phyloP scores from a whole-genome alignment of 2,329 filamentous ascomycete genomes.

The Dendryphion nanum region DNA sequence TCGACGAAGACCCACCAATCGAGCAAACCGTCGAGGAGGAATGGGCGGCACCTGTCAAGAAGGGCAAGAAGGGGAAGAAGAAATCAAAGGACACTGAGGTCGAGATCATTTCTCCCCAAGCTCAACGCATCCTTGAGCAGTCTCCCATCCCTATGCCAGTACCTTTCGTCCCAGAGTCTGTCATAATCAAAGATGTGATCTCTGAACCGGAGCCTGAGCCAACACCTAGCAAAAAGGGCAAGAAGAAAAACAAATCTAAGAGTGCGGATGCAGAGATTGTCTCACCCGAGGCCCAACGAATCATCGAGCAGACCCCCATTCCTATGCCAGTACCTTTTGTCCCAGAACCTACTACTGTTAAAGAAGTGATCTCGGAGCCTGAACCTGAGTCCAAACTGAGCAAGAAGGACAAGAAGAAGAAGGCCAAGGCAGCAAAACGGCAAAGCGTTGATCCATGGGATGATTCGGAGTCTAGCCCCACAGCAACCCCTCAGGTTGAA shows the following conservation, averaged over 20 bases:
- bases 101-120: conserved; percentile 17
- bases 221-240: conserved; percentile 3
- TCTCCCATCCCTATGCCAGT: no score
- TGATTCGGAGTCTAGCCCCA: conserved; percentile 23
- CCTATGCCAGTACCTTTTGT: neutral
- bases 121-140: conserved; percentile 10
- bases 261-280: conserved; percentile 21
- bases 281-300: conserved; percentile 12
- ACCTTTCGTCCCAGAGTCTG: no score
- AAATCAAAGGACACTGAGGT: conserved; percentile 23
- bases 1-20: conserved; percentile 43
- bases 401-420: conserved; percentile 41
- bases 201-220: no score
- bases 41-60: conserved; percentile 5
- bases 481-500: conserved; percentile 25
- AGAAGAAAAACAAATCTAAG: conserved; percentile 21
- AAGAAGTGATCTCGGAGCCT: conserved; percentile 8
- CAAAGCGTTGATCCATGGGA: conserved; percentile 30
- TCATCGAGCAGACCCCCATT: conserved; percentile 7
- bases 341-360: conserved; percentile 7
- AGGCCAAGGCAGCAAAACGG: conserved; percentile 31
- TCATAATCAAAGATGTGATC: no score
- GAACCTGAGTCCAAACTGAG: conserved; percentile 31
- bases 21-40: conserved; percentile 26
- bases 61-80: conserved; percentile 14